Base-by-base conservation (phyloP, 345 rosid genomes). In the Lepidium sativum region DNA sequence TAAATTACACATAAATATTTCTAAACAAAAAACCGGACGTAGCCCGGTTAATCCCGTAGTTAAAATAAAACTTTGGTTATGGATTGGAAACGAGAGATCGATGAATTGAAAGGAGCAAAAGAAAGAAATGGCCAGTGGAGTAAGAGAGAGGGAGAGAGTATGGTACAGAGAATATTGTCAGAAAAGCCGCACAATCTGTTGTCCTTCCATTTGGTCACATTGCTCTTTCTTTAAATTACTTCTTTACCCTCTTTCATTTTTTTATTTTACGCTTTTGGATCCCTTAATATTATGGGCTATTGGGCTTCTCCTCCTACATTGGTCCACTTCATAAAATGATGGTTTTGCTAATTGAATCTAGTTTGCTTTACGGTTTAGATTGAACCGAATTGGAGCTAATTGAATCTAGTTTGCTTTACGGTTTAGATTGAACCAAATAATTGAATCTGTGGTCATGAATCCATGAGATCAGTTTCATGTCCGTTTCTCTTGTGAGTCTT, bases 151-250 rank as follows among this genome's bases (percentile, higher is more conserved):
- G 70, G 78, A 27, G 68, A 25, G 1, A 11, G 75, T 68, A 77
- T 71, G 48, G 69, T 63, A 51, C 79, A 86, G 86, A 81, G 88
- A 82, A 82, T 84, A 84, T 80, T 86, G 90, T 87, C 94, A 84
- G 90, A 44, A 73, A 73, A 60, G 72, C 71, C 71, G 67, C 71
- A 54, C 55, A 42, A 65, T 56, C 65, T 71, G 41, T 21, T 42
- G 11, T 42, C 31, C 47, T 65, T 42, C 65, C 58, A 50, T 64
- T 72, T 64, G 54, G 12, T 51, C 56, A 38, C 27, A 13, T 33
- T 57, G 9, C 55, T 32, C 14, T 31, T 37, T 16, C 14, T 27
- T 3, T 14, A 10, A 13, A 34, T 66, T 65, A 65, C 77, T 0
- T 43, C 13, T 67, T 27, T 53, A 20, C 63, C 71, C 76, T 66